phyloP scores from a whole-genome alignment of 257 asterid species.

The Voacanga thouarsii region DNA sequence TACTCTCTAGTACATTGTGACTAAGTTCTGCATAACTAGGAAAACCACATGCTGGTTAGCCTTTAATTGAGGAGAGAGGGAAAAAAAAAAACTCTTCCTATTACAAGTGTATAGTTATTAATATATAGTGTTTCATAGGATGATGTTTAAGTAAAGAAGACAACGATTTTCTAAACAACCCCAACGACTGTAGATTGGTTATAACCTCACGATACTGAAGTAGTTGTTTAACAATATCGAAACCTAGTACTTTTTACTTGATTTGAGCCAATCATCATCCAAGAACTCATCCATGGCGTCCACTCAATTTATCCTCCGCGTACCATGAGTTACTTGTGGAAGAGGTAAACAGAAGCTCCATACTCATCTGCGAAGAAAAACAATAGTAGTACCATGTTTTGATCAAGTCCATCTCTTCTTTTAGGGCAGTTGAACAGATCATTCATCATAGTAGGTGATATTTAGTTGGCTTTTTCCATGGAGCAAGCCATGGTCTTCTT shows the following conservation, averaged over 20 bases:
- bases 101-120: no score
- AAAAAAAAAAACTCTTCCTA: no score
- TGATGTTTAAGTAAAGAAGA: not conserved
- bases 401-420: constrained; percentile 21
- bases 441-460: constrained; percentile 27
- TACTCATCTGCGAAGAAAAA: not conserved
- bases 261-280: constrained; percentile 19
- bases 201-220: constrained; percentile 17
- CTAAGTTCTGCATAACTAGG: no score
- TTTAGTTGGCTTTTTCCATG: constrained; percentile 32
- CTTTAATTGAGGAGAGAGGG: no score
- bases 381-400: not conserved
- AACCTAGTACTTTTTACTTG: constrained; percentile 13
- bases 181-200: constrained; percentile 16
- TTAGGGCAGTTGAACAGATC: constrained; percentile 47
- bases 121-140: not conserved
- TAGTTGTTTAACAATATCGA: constrained; percentile 24
- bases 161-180: constrained; percentile 22
- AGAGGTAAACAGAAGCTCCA: not conserved
- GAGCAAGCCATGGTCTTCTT: constrained; percentile 22
- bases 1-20: no score
- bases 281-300: not conserved
- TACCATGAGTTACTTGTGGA: not conserved
- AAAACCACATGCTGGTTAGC: no score
- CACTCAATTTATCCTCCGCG: not conserved